phyloP scores from a whole-genome alignment of 108 stramenopile species.

The Aurantiochytrium sp. region DNA sequence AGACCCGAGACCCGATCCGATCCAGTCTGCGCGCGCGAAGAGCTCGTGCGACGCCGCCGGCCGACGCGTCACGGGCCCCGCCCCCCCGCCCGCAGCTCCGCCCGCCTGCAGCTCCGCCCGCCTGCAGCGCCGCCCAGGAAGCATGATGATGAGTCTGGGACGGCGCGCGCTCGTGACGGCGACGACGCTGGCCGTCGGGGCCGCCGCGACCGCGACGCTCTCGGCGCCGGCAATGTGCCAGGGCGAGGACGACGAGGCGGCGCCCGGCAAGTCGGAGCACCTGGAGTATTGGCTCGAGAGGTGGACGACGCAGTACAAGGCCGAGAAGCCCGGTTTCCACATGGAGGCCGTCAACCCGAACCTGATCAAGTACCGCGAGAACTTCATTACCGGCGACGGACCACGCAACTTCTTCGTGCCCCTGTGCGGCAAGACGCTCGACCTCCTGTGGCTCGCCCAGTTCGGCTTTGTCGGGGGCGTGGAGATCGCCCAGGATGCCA shows the following conservation, averaged over 20 bases:
- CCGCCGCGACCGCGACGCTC: not conserved
- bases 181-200: no score
- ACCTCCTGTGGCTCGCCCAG: slow-evolving; percentile 4
- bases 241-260: not conserved
- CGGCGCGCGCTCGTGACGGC: no score
- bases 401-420: not conserved
- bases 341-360: not conserved
- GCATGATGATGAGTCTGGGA: no score
- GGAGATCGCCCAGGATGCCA: not conserved
- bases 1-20: no score
- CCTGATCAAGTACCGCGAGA: not conserved
- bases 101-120: no score
- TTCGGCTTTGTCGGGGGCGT: not conserved
- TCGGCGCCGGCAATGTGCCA: not conserved
- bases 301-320: not conserved
- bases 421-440: not conserved
- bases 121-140: no score
- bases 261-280: not conserved
- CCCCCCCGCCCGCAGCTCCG: no score
- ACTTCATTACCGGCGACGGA: not conserved
- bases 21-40: no score
- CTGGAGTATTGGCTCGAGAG: not conserved
- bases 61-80: no score
- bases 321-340: not conserved
- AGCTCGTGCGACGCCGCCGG: no score